Evolutionary conservation across 768 basidiomycete genomes (phyloP).

Genomic region (Tephrocybe sp.): DNA sequence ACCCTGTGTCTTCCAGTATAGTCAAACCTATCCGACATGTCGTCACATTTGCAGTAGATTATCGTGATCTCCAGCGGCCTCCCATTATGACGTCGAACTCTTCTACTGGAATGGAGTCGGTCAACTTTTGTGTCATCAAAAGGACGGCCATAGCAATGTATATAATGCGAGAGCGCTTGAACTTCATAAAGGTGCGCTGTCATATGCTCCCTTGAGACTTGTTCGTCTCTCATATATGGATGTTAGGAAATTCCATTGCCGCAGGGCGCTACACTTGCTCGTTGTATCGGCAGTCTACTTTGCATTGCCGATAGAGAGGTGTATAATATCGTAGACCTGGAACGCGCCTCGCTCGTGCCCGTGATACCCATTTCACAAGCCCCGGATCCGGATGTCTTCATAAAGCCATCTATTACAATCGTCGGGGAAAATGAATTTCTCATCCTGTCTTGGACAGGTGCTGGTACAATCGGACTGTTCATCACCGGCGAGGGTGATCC

Average conservation of each 20-base stretch:
- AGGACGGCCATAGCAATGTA: constrained; percentile 61
- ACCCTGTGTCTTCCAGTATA: constrained; percentile 53
- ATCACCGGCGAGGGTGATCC: constrained; percentile 84
- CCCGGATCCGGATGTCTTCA: constrained; percentile 30
- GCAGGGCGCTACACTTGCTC: constrained; percentile 53
- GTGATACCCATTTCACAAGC: constrained; percentile 81
- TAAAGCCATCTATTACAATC: constrained; percentile 71
- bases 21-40: constrained; percentile 84
- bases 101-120: constrained; percentile 39
- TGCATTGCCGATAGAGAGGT: constrained; percentile 71
- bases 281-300: constrained; percentile 58
- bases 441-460: constrained; percentile 81
- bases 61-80: constrained; percentile 59
- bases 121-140: constrained; percentile 76
- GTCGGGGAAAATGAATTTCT: constrained; percentile 81
- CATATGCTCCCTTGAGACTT: not conserved
- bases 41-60: constrained; percentile 78
- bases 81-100: constrained; percentile 37
- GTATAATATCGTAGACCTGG: constrained; percentile 81
- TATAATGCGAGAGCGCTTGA: constrained; percentile 59
- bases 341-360: constrained; percentile 63
- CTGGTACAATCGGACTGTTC: constrained; percentile 81
- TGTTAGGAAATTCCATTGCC: constrained; percentile 70
- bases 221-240: not conserved
- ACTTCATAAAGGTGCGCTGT: constrained; percentile 51